phyloP scores from a whole-genome alignment of 2,329 filamentous ascomycete species.

The Penicillium sp. region DNA sequence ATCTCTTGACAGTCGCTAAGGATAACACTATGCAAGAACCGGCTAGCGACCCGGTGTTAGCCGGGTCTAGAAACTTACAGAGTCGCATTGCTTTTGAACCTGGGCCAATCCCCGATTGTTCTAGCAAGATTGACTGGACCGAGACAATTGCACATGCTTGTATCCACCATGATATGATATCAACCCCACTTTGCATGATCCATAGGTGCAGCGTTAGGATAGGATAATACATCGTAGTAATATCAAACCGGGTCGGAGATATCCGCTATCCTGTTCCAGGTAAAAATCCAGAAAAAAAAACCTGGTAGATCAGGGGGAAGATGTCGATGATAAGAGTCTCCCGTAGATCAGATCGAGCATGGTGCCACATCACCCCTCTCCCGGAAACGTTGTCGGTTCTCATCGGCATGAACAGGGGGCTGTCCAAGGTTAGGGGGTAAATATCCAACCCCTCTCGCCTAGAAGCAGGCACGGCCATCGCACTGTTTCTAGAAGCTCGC shows the following conservation, averaged over 20 bases:
- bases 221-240: neutral
- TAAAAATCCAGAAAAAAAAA: neutral
- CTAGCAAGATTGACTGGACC: conserved; percentile 1
- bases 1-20: conserved; percentile 2
- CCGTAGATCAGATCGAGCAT: conserved; percentile 8
- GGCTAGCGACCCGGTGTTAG: conserved; percentile 23
- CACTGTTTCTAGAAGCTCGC: conserved; percentile 25
- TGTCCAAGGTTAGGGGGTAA: neutral
- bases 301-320: conserved; percentile 2
- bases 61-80: conserved; percentile 26
- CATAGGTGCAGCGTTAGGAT: neutral
- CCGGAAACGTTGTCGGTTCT: conserved; percentile 18
- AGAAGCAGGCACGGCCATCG: conserved; percentile 11
- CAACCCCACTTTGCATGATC: conserved; percentile 17
- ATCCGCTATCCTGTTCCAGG: neutral
- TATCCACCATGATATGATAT: conserved; percentile 19
- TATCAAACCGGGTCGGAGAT: conserved; percentile 1
- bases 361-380: conserved; percentile 6
- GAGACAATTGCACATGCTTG: conserved; percentile 21
- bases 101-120: conserved; percentile 3
- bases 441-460: conserved; percentile 18
- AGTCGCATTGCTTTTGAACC: conserved; percentile 20
- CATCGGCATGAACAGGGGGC: conserved; percentile 14
- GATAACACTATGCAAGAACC: conserved; percentile 17
- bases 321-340: neutral